Conservation (phyloP, 306 rosid genomes). For the Notholithocarpus densiflorus region DNA sequence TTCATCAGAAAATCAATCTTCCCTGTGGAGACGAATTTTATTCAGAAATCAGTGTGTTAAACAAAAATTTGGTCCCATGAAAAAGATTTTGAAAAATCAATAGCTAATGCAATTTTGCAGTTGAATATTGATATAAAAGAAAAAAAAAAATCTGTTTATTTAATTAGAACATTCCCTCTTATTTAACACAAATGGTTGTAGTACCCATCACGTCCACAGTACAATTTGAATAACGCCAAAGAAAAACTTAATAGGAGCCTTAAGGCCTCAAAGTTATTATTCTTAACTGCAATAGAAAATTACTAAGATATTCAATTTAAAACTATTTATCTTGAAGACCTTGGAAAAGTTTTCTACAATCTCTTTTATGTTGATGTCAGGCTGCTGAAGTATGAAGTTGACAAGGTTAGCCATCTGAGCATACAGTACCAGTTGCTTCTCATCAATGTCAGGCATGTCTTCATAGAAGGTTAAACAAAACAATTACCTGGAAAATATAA, state of each 20-base stretch:
- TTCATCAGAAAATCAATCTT: constrained; percentile 13
- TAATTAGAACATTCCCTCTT: not conserved
- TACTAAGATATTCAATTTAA: not conserved
- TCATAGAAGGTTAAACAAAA: constrained; percentile 34
- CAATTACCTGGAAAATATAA: constrained; percentile 24
- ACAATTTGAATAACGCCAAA: not conserved
- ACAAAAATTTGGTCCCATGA: not conserved
- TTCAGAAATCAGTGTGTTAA: not conserved
- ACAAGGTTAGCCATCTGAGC: constrained; percentile 98
- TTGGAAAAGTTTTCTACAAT: constrained; percentile 75
- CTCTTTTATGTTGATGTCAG: constrained; percentile 69
- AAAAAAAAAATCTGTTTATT: not conserved
- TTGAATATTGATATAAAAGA: not conserved
- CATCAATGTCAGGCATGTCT: constrained; percentile 73
- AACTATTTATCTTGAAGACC: constrained; percentile 39
- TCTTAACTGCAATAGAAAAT: too few relatives aligned
- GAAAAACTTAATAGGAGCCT: not conserved
- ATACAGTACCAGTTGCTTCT: constrained; percentile 71
- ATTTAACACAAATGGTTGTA: not conserved
- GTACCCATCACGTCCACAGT: not conserved
- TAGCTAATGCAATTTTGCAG: not conserved
- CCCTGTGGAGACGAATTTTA: constrained; percentile 5
- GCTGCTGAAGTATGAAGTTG: constrained; percentile 62
- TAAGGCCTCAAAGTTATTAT: too few relatives aligned
- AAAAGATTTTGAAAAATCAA: not conserved